A percentile compares a stretch with the other conserved stretches of the same genome.
Evolutionary conservation across 768 basidiomycete genomes (phyloP).

Genomic region (Panus rudis): DNA sequence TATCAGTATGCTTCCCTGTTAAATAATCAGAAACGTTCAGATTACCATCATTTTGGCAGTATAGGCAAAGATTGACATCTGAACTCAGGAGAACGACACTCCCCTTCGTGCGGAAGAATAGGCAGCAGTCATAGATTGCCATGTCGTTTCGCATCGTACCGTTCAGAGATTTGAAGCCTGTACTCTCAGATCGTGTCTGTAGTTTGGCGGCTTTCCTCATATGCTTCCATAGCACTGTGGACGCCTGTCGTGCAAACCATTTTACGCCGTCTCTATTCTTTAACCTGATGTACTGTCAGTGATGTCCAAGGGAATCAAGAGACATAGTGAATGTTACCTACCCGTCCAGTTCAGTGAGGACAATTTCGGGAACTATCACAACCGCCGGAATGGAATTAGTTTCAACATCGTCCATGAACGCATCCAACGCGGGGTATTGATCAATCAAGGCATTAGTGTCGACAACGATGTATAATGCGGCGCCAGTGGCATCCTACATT

Average conservation of each 20-base stretch:
- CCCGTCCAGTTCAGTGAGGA: slow-evolving; percentile 75
- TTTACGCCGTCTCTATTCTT: slow-evolving; percentile 37
- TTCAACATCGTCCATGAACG: slow-evolving; percentile 60
- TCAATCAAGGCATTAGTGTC: slow-evolving; percentile 78
- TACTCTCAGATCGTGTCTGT: slow-evolving; percentile 25
- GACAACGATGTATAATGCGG: slow-evolving; percentile 44
- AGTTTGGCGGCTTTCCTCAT: slow-evolving; percentile 21
- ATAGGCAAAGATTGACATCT: slow-evolving; percentile 60
- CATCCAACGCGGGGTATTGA: slow-evolving; percentile 54
- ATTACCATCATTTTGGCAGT: slow-evolving; percentile 33
- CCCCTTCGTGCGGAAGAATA: slow-evolving; percentile 41
- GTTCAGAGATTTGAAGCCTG: slow-evolving; percentile 3
- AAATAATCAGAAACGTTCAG: background rate
- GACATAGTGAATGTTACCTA: slow-evolving; percentile 23
- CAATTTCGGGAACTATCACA: slow-evolving; percentile 66
- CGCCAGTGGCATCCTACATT: slow-evolving; percentile 12
- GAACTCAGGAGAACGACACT: slow-evolving; percentile 53
- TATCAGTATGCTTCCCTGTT: background rate
- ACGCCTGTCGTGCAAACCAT: slow-evolving; percentile 56
- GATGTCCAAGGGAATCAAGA: background rate
- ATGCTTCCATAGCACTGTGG: slow-evolving; percentile 27
- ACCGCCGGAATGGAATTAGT: slow-evolving; percentile 40
- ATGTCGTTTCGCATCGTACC: slow-evolving; percentile 47
- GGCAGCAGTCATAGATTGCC: slow-evolving; percentile 71
- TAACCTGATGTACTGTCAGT: slow-evolving; percentile 22